phyloP scores from a whole-genome alignment of 768 basidiomycete genomes.

The Boletus pseudo-olivaceus region DNA sequence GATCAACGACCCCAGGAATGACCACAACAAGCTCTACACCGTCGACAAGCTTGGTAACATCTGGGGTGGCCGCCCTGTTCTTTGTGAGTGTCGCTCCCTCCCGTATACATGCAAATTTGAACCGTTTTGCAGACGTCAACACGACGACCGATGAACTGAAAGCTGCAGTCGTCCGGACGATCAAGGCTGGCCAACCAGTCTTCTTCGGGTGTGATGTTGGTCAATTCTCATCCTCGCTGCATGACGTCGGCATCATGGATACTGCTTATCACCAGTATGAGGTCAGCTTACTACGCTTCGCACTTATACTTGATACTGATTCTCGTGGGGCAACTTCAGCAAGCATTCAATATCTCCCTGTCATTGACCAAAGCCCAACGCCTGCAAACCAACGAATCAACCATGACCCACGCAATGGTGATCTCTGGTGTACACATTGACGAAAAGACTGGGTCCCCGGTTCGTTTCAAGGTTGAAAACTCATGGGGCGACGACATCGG shows the following conservation, averaged over 20 bases:
- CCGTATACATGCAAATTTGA: neutral
- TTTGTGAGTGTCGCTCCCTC: conserved; percentile 51
- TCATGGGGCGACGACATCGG: conserved; percentile 81
- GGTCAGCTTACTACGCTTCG: conserved; percentile 33
- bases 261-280: conserved; percentile 78
- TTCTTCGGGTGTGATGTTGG: conserved; percentile 99
- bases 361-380: conserved; percentile 84
- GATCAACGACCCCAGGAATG: conserved; percentile 92
- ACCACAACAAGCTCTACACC: conserved; percentile 78
- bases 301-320: neutral
- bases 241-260: conserved; percentile 78
- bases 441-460: conserved; percentile 56
- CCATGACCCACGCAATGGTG: conserved; percentile 90
- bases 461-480: conserved; percentile 97
- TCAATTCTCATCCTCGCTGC: conserved; percentile 64
- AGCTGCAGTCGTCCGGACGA: conserved; percentile 73
- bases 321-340: conserved; percentile 36
- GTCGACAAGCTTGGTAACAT: conserved; percentile 92
- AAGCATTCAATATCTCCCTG: conserved; percentile 78
- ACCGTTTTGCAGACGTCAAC: conserved; percentile 67
- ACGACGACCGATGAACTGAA: conserved; percentile 82
- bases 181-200: conserved; percentile 85
- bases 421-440: conserved; percentile 92
- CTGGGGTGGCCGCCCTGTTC: conserved; percentile 80
- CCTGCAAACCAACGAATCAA: conserved; percentile 74